Evolutionary conservation across 2,329 filamentous ascomycete genomes (phyloP), one percentile per base, ranked within the genome.

Genomic region (Sporothrix protearum): DNA sequence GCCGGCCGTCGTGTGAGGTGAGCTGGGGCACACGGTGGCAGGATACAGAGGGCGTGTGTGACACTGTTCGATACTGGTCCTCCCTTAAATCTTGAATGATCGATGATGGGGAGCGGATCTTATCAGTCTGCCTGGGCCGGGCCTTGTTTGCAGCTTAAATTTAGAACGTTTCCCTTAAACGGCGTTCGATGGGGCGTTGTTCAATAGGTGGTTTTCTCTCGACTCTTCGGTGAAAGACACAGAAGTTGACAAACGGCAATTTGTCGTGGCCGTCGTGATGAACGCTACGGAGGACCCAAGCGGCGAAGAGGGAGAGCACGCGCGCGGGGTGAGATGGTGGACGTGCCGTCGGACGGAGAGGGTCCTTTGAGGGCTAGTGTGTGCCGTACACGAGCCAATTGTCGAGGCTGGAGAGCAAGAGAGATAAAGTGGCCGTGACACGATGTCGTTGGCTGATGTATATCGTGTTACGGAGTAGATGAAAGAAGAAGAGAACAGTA

Each of bases 261-360:
- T 71, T 55, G 66, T 63, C 42, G 64, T 55, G 70, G 64, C 33
- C 70, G 70, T 71, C 70, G 70, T 71, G 66, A 69, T 68, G 53
- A 55, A 28, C 69, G 49, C 70, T 71, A 72, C 71, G 51, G 45
- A 42, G 53, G 42, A 70, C 45, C 47, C 59, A n/a, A 36, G 53
- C 30, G 25, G 51, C n/a, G 67, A 42, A 22, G 22, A 33, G 25
- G 16, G 14, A 55, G 42, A 47, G 42, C 42, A 47, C 42, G 14
- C 55, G n/a, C 42, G 53, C 33, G 68, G 42, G 47, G 45, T 42
- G 59, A 33, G 45, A 45, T 22, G 4, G 42, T 30, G 22, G 19
- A 8, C 14, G 49, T 45, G 45, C 19, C 8, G 59, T 64, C 36
- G 59, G 36, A 28, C 36, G 57, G 36, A 39, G 33, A 42, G 25